These are phyloP conservation scores for Pinus albicaulis DNA, from an alignment of 75 land plant genomes.

Conservation along the genomic window DNA sequence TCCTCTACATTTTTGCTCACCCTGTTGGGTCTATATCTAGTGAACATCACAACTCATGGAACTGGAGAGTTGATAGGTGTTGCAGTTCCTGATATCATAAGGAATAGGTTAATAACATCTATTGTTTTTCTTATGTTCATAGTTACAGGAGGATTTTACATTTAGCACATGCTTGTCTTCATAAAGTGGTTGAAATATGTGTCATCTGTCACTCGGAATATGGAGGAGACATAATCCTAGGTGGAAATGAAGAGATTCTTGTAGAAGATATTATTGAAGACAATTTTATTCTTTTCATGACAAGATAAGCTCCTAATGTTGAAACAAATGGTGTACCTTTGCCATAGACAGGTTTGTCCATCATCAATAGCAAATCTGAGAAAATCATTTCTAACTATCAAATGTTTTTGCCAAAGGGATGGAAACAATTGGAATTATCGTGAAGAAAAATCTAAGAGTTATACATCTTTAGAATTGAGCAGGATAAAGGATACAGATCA, in stretches of 20 bases:
- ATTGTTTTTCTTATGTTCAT: constrained; percentile 37
- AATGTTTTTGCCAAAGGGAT: constrained; percentile 55
- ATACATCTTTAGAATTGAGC: constrained; percentile 70
- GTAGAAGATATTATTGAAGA: constrained; percentile 84
- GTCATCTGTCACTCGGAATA: constrained; percentile 31
- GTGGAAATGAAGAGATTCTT: constrained; percentile 99
- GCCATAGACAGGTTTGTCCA: constrained; percentile 55
- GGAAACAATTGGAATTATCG: constrained; percentile 61
- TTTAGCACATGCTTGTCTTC: constrained; percentile 41
- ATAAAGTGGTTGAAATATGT: constrained; percentile 42
- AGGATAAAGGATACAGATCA: constrained; percentile 38
- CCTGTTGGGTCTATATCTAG: constrained; percentile 23
- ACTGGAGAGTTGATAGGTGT: constrained; percentile 39
- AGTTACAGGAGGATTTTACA: constrained; percentile 44
- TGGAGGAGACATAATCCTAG: constrained; percentile 98
- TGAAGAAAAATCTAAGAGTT: constrained; percentile 61
- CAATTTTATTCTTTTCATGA: constrained; percentile 59
- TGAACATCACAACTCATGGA: constrained; percentile 34
- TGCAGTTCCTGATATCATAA: constrained; percentile 22
- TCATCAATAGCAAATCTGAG: constrained; percentile 65
- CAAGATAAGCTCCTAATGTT: constrained; percentile 54
- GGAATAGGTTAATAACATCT: constrained; percentile 26
- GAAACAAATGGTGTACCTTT: constrained; percentile 69
- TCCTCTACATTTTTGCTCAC: constrained; percentile 18
- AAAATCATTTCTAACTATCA: constrained; percentile 54